phyloP scores from a whole-genome alignment of 2,329 filamentous ascomycete species.

The Penicillium sp. region DNA sequence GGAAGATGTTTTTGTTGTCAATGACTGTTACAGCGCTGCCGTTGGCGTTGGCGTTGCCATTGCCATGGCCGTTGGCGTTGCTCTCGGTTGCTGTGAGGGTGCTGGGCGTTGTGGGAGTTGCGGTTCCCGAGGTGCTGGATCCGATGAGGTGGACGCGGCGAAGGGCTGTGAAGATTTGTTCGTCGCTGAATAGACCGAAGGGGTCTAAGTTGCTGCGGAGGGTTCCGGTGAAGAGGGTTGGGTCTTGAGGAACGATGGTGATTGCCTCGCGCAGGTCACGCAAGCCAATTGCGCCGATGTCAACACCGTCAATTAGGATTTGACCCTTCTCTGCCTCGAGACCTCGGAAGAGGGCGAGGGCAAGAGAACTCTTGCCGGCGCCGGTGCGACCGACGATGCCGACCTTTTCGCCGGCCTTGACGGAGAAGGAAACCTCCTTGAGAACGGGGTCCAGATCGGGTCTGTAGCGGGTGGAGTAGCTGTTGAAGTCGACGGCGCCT shows the following conservation, averaged over 20 bases:
- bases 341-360: conserved; percentile 88
- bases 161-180: conserved; percentile 83
- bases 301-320: conserved; percentile 88
- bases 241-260: conserved; percentile 97
- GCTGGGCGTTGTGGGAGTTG: conserved; percentile 36
- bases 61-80: conserved; percentile 18
- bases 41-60: conserved; percentile 19
- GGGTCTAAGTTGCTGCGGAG: conserved; percentile 92
- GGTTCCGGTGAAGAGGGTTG: conserved; percentile 85
- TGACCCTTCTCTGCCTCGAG: conserved; percentile 87
- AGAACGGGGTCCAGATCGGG: conserved; percentile 85
- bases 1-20: conserved; percentile 93
- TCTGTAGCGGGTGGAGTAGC: conserved; percentile 88
- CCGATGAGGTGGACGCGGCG: conserved; percentile 83
- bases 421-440: conserved; percentile 80
- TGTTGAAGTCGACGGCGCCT: conserved; percentile 82
- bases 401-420: conserved; percentile 84
- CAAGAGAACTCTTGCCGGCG: conserved; percentile 93
- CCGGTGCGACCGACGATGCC: conserved; percentile 95
- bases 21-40: conserved; percentile 29
- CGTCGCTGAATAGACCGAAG: conserved; percentile 84
- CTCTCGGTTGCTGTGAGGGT: conserved; percentile 27
- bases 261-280: conserved; percentile 90
- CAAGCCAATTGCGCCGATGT: conserved; percentile 87
- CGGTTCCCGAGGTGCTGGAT: conserved; percentile 35